Base-by-base conservation (phyloP, 805 yeast species). In the Myxozyma sirexii region DNA sequence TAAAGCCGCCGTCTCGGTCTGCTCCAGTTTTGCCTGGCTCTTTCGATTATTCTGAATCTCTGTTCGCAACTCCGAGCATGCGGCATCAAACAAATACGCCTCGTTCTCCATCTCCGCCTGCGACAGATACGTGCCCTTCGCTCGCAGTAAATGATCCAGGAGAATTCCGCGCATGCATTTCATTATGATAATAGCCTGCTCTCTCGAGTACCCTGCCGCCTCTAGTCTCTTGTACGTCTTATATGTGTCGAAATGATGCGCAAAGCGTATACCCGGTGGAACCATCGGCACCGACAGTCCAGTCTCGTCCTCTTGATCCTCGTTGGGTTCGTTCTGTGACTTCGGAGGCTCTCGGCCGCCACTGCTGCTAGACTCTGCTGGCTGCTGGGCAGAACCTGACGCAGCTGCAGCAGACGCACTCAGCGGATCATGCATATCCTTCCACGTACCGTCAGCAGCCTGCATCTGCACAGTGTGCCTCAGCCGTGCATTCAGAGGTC, bases 71-170 rank as follows among this genome's bases (percentile, higher is more conserved):
- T 93, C 98, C 56, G 92, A 86, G 62, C 90, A 90, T 0, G 97
- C 97, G 33, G 97, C 96, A 70, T 91, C 93, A 72, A 90, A 92
- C 13, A 94, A 75, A 70, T 93, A 94, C 23, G 84, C 81, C 68
- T 93, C 97, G 68, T 92, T 93, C 64, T 92, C 97, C 15, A 90
- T 75, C 66, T 90, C 97, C 62, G 84, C 83, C 27, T 74, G 74
- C 23, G 79, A 77, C 17, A 78, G 70, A 17, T 72, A 69, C 41
- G 71, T 69, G 1, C 72, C 74, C 27, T 72, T 68, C 24, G 65
- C 76, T 60, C 38, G 71, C 67, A 6, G 66, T 38, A 79, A 66
- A 19, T 74, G 71, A 6, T 67, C 67, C 5, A 71, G 66, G 23
- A 79, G 60, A 62, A 76, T 68, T 23, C 74, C 74, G 27, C 75